phyloP scores from a whole-genome alignment of 345 rosid species.

The Citrus reticulata region DNA sequence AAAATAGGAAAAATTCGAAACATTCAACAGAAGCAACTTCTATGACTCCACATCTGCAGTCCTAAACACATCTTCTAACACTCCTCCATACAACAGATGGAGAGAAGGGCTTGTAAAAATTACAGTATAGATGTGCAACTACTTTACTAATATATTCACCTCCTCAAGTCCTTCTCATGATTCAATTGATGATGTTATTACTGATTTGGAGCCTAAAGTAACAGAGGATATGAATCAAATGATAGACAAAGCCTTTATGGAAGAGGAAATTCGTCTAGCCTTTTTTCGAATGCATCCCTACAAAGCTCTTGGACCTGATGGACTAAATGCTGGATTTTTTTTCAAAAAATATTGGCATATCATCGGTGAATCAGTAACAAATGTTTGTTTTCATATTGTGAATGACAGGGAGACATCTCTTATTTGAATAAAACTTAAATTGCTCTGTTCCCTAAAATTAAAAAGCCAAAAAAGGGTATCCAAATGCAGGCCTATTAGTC shows the following conservation, averaged over 20 bases:
- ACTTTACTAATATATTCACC: too few relatives aligned
- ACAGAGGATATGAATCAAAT: not conserved
- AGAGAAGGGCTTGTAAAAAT: too few relatives aligned
- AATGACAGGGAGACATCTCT: not conserved
- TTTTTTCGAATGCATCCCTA: not conserved
- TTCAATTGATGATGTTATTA: too few relatives aligned
- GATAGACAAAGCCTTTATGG: not conserved
- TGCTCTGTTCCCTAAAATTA: not conserved
- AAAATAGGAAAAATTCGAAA: too few relatives aligned
- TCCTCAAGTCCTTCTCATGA: not conserved
- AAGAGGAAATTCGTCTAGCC: not conserved
- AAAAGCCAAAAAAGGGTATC: not conserved
- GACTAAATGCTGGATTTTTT: not conserved
- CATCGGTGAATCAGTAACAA: not conserved
- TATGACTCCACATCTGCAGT: too few relatives aligned
- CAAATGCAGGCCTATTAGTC: not conserved
- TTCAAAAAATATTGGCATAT: not conserved
- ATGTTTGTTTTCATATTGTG: too few relatives aligned
- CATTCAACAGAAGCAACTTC: too few relatives aligned
- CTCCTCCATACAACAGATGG: too few relatives aligned
- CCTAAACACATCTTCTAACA: too few relatives aligned
- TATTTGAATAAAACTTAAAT: not conserved
- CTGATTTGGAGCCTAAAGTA: not conserved
- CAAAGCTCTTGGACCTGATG: not conserved
- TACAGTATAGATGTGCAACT: not conserved